Evolutionary conservation across 2,329 filamentous ascomycete genomes (phyloP), one percentile per base, ranked within the genome.

Genomic region (Drechmeria coniospora): DNA sequence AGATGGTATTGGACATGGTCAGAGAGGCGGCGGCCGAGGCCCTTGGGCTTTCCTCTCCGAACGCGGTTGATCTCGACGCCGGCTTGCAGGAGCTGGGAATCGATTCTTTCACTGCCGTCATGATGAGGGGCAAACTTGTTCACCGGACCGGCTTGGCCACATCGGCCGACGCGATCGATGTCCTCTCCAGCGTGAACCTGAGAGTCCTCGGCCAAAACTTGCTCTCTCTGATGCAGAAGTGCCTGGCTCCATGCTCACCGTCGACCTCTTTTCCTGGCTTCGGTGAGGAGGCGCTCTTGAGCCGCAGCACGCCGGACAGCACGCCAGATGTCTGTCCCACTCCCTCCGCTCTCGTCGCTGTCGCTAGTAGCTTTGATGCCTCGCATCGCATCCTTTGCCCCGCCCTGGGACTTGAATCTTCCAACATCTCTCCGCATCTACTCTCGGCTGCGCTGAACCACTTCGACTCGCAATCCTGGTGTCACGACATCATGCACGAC

Each of bases 71-170:
- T 18, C 27, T 34, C 15, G 29, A 39, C 23, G 20, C 15, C 14
- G 24, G 27, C 14, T 22, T 37, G 31, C 30, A 34, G 23, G 31
- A 33, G 7, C 19, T 37, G 17, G 37, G 37, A 4, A 32, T 39
- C 22, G 35, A 39, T 27, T 39, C 37, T 7, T 19, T 39, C 22
- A 36, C 33, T 7, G 35, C 33, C 5, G 33, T 36, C 5, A 30
- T 31, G 19, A 32, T 29, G n/a, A 30, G 37, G 8, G 37, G 35
- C 24, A 29, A 31, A 11, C 23, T 39, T 7, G 26, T 31, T 11
- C 21, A 30, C 12, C 17, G 27, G 15, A 39, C 36, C 4, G 28
- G 30, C 21, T 21, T 37, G 26, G 14, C 26, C 12, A 27, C 30
- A 13, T 21, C 36, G 15, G 24, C 26, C 8, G 30, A 31, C n/a